A percentile compares a stretch with the other conserved stretches of the same genome.
Evolutionary conservation across 768 basidiomycete species (phyloP).

Genomic region (Russula vinacea): DNA sequence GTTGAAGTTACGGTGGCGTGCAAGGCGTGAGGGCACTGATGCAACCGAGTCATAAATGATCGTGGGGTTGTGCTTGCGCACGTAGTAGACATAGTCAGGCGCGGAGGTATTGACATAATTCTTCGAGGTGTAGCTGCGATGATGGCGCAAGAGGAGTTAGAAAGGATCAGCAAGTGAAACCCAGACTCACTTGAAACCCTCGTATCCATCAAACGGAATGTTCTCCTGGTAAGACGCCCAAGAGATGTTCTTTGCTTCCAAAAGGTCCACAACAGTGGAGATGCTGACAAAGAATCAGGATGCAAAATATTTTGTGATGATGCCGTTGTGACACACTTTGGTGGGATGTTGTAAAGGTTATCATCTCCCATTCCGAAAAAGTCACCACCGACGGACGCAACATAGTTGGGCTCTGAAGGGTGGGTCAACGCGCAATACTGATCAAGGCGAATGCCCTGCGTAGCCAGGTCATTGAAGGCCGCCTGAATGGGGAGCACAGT

Average conservation of each 20-base stretch:
- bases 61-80: constrained; percentile 55
- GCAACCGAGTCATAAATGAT: constrained; percentile 53
- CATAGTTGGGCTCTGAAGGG: constrained; percentile 62
- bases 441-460: constrained; percentile 46
- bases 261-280: constrained; percentile 56
- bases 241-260: constrained; percentile 54
- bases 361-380: constrained; percentile 52
- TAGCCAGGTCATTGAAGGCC: constrained; percentile 41
- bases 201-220: constrained; percentile 50
- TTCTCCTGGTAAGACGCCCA: constrained; percentile 64
- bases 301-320: not conserved
- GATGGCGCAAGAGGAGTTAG: constrained; percentile 1
- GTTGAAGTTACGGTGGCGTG: constrained; percentile 56
- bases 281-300: constrained; percentile 31
- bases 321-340: constrained; percentile 27
- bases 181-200: constrained; percentile 28
- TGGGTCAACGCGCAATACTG: constrained; percentile 52
- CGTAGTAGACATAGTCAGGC: constrained; percentile 48
- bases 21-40: constrained; percentile 40
- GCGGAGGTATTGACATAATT: constrained; percentile 41
- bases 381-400: constrained; percentile 50
- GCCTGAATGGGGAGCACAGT: constrained; percentile 28
- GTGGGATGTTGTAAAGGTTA: constrained; percentile 33
- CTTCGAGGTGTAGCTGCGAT: constrained; percentile 36
- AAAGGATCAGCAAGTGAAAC: not conserved